Percentiles rank a stretch among this genome's conserved stretches.
phyloP scores from a whole-genome alignment of 257 asterid species.

The Capsicum baccatum region DNA sequence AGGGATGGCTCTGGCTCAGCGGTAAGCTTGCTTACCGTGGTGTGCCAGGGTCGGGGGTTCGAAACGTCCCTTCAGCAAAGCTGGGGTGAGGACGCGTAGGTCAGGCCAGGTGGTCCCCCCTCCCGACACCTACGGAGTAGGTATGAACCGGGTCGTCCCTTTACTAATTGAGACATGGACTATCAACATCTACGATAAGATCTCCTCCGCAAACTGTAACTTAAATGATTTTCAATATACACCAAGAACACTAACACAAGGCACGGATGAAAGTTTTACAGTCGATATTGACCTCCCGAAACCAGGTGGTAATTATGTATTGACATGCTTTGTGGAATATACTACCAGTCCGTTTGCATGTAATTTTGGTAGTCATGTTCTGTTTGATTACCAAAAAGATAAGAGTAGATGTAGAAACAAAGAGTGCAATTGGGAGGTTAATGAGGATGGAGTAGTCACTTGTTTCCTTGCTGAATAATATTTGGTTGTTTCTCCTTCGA shows the following conservation, averaged over 20 bases:
- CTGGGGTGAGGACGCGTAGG: no score
- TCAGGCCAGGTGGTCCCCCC: no score
- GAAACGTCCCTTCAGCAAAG: no score
- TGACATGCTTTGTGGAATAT: not conserved
- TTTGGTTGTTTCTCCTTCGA: not conserved
- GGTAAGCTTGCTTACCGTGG: no score
- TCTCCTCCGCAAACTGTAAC: not conserved
- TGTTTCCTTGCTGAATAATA: not conserved
- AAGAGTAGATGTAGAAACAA: slow-evolving; percentile 1
- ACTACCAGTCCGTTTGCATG: not conserved
- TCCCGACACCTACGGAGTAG: no score
- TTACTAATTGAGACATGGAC: not conserved
- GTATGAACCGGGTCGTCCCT: no score
- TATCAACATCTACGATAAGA: not conserved
- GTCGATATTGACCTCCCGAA: not conserved
- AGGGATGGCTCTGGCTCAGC: no score
- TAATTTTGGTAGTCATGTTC: not conserved
- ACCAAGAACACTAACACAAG: not conserved
- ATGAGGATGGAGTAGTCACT: not conserved
- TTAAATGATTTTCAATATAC: not conserved
- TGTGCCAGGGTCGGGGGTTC: no score
- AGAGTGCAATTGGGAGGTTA: not conserved
- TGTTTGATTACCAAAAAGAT: slow-evolving; percentile 8
- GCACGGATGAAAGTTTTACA: not conserved
- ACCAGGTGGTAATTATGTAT: slow-evolving; percentile 11